Evolutionary conservation across 2,329 filamentous ascomycete genomes (phyloP).

Genomic region (Colletotrichum tofieldiae): DNA sequence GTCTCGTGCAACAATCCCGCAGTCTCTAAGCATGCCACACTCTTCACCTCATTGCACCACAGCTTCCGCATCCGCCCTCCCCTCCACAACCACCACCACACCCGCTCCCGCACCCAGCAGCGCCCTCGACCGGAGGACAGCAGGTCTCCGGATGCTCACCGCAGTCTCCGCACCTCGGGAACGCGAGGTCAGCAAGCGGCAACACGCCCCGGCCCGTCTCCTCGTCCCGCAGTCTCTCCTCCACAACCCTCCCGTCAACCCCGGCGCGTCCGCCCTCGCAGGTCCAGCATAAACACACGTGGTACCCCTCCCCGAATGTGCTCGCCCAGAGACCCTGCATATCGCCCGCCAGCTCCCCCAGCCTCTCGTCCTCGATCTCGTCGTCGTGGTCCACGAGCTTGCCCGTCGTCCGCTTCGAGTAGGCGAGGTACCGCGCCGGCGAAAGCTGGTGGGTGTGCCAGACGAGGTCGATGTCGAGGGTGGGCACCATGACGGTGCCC

Average conservation of each 20-base stretch:
- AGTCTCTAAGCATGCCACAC: too few relatives aligned
- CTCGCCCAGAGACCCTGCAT: conserved; percentile 51
- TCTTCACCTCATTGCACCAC: conserved; percentile 34
- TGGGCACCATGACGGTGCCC: conserved; percentile 54
- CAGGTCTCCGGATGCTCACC: conserved; percentile 26
- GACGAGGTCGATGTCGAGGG: conserved; percentile 59
- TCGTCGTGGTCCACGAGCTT: conserved; percentile 59
- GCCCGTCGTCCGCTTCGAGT: conserved; percentile 40
- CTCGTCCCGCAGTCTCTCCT: conserved; percentile 19
- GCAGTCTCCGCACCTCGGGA: conserved; percentile 31
- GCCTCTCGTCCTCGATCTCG: conserved; percentile 48
- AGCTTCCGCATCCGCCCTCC: conserved; percentile 32
- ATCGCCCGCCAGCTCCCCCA: conserved; percentile 49
- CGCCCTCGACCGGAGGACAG: conserved; percentile 27
- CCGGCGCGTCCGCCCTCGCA: conserved; percentile 51
- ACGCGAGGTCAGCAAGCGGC: conserved; percentile 24
- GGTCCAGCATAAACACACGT: conserved; percentile 55
- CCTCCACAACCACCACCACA: conserved; percentile 37
- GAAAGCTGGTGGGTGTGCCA: conserved; percentile 62
- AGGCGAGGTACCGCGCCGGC: conserved; percentile 48
- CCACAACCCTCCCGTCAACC: conserved; percentile 17
- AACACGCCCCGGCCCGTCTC: conserved; percentile 15
- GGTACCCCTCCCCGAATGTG: conserved; percentile 55
- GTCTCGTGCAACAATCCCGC: too few relatives aligned
- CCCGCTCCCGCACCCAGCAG: conserved; percentile 32